These are phyloP conservation scores for Anaeramoeba flamelloides DNA, from an alignment of 78 protist species.

Conservation along the genomic window DNA sequence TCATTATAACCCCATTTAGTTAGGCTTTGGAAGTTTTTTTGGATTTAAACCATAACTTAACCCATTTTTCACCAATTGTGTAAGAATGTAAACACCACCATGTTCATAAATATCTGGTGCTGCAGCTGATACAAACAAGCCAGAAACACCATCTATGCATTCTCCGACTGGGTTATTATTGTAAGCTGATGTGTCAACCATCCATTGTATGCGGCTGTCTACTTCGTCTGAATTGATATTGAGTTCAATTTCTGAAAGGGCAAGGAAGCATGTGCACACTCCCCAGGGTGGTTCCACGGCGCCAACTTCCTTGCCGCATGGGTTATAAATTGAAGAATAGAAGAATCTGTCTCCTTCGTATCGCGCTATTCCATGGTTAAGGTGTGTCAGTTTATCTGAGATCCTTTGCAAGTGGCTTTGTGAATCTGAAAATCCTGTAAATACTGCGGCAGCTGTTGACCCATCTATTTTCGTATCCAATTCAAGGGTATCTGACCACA, in stretches of 20 bases:
- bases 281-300: background rate
- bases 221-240: background rate
- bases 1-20: too few relatives aligned
- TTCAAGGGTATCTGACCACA: slow-evolving; percentile 4
- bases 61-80: slow-evolving; percentile 6
- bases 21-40: background rate
- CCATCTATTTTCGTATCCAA: background rate
- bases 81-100: slow-evolving; percentile 20
- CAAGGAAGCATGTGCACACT: background rate
- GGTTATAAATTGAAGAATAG: background rate
- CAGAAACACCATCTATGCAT: slow-evolving; percentile 8
- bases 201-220: background rate
- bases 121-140: background rate
- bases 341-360: background rate
- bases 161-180: slow-evolving; percentile 16
- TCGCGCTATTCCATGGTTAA: background rate
- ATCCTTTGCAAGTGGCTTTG: background rate
- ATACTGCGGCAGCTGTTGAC: slow-evolving; percentile 4
- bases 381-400: background rate
- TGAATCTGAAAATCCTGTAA: background rate
- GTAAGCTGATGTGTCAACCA: background rate
- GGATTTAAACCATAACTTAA: slow-evolving; percentile 9
- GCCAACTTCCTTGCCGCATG: background rate
- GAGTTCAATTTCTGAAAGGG: background rate
- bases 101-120: slow-evolving; percentile 22